phyloP scores from a whole-genome alignment of 148 eudicot species.

The Polygonum maritimum region DNA sequence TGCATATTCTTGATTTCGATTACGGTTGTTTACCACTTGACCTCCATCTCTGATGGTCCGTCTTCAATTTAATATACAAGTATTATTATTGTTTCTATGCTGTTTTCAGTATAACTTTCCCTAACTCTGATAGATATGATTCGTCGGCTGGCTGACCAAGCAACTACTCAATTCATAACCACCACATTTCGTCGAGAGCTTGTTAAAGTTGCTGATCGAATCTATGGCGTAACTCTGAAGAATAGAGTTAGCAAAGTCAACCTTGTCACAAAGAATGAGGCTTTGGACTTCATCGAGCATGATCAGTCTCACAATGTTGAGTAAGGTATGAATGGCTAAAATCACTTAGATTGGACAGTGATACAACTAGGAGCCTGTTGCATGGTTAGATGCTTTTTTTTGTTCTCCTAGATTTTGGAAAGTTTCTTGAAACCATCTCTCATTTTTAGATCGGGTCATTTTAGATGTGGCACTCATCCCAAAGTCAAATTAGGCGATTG shows the following conservation, averaged over 20 bases:
- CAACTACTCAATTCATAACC: constrained; percentile 78
- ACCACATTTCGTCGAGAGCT: constrained; percentile 90
- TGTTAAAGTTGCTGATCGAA: constrained; percentile 93
- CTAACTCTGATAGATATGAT: constrained; percentile 63
- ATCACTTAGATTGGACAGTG: background rate
- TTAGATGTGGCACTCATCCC: no score
- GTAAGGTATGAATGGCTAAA: constrained; percentile 28
- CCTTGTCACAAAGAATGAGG: constrained; percentile 66
- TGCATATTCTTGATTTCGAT: background rate
- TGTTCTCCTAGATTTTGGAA: background rate
- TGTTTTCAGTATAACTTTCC: background rate
- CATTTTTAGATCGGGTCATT: no score
- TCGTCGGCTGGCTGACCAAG: constrained; percentile 83
- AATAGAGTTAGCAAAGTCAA: constrained; percentile 80
- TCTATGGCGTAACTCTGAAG: constrained; percentile 85
- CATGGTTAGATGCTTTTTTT: background rate
- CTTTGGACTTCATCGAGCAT: constrained; percentile 79
- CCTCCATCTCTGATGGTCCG: background rate
- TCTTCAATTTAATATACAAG: background rate
- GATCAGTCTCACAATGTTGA: constrained; percentile 74
- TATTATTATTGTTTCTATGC: background rate
- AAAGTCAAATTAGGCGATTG: no score
- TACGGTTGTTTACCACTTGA: background rate
- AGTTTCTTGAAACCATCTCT: background rate
- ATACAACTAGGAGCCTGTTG: background rate